phyloP scores from a whole-genome alignment of 805 yeast species.

The Teunomyces funiuensis region DNA sequence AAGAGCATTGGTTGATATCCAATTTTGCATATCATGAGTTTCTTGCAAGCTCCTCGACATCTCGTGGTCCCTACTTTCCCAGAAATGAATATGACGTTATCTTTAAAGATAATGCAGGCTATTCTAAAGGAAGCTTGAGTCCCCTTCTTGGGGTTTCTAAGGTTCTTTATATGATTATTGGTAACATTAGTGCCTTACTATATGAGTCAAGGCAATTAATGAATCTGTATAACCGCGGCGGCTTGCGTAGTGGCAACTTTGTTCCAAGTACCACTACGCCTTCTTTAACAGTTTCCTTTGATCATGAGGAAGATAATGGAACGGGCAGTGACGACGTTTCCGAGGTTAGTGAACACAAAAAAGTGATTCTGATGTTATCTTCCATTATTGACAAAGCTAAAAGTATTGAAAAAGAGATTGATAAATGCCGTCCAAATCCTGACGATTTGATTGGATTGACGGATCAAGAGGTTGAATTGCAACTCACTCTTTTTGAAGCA shows the following conservation, averaged over 20 bases:
- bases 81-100: conserved; percentile 57
- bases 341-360: conserved; percentile 25
- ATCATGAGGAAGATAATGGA: conserved; percentile 11
- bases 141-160: conserved; percentile 75
- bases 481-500: conserved; percentile 67
- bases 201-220: conserved; percentile 40
- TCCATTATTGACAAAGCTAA: conserved; percentile 31
- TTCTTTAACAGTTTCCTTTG: background rate
- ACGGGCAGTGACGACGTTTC: conserved; percentile 18
- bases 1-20: conserved; percentile 70
- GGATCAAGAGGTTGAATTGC: conserved; percentile 58
- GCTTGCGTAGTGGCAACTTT: background rate
- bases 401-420: conserved; percentile 49
- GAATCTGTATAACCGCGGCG: conserved; percentile 3
- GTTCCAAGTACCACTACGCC: background rate
- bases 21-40: conserved; percentile 83
- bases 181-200: conserved; percentile 64
- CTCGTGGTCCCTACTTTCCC: conserved; percentile 66
- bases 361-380: conserved; percentile 19
- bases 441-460: conserved; percentile 41
- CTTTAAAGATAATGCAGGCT: conserved; percentile 36
- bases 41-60: conserved; percentile 58
- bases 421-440: conserved; percentile 52
- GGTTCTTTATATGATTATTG: conserved; percentile 63
- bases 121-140: conserved; percentile 49